Percentiles rank a stretch among this genome's conserved stretches.
Conservation (phyloP, 208 protist species). For the Acanthamoeba castellanii region DNA sequence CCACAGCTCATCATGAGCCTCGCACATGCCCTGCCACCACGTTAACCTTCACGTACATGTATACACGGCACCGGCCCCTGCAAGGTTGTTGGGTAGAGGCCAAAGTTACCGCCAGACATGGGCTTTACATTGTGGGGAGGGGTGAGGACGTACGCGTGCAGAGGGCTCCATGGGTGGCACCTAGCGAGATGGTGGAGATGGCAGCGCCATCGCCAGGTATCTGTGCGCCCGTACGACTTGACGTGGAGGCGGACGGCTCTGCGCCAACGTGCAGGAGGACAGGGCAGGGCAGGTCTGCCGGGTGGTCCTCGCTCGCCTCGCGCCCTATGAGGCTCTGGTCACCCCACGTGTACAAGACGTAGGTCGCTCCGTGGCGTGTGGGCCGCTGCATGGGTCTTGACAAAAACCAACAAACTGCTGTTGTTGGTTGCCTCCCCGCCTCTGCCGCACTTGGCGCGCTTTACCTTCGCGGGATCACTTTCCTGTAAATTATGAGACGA, state of each 20-base stretch:
- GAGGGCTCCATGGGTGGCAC: slow-evolving; percentile 29
- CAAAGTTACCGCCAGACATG: not conserved
- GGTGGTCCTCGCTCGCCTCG: not conserved
- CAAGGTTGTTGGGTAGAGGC: not conserved
- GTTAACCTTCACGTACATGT: not conserved
- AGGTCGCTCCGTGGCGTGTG: no score
- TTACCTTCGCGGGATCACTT: not conserved
- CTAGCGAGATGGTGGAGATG: not conserved
- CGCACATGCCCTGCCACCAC: not conserved
- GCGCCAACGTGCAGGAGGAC: not conserved
- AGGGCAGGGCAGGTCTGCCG: not conserved
- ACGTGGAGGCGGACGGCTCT: no score
- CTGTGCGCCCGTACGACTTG: not conserved
- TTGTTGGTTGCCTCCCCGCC: not conserved
- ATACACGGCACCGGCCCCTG: not conserved
- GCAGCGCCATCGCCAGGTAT: not conserved
- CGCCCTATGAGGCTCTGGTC: slow-evolving; percentile 36
- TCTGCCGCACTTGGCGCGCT: no score
- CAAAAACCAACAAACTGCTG: no score
- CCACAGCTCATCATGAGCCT: not conserved
- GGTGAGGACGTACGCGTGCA: not conserved
- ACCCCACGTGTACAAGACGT: slow-evolving; percentile 33
- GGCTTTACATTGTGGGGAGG: not conserved
- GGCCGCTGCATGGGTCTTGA: no score
- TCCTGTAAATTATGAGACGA: not conserved